A percentile compares a stretch with the other conserved stretches of the same genome.
These are phyloP conservation scores for Daphne laureola DNA, from an alignment of 441 rosid species.

Conservation along the genomic window DNA sequence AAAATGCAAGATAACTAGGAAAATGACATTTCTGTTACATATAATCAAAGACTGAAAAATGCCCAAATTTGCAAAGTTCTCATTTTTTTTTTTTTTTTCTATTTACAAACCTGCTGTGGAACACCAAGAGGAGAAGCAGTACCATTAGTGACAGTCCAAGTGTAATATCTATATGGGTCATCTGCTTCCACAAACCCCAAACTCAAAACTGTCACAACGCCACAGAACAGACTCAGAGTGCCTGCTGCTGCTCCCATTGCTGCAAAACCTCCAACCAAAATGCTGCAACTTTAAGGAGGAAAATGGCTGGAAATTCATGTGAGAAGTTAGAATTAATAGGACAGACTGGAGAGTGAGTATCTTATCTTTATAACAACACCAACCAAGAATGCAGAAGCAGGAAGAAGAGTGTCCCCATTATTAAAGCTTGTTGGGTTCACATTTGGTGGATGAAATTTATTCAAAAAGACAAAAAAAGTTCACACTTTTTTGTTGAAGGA, in stretches of 20 bases:
- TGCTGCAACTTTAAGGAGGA: conserved; percentile 13
- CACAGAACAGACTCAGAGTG: conserved; percentile 27
- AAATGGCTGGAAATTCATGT: background rate
- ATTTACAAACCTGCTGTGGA: conserved; percentile 54
- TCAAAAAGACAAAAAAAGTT: background rate
- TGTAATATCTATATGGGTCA: conserved; percentile 56
- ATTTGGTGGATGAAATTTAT: background rate
- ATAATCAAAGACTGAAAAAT: background rate
- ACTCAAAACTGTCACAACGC: conserved; percentile 40
- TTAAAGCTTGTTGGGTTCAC: background rate
- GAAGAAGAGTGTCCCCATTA: background rate
- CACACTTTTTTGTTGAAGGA: background rate
- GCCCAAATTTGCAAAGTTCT: background rate
- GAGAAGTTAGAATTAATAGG: background rate
- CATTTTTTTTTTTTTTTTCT: background rate
- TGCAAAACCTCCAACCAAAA: conserved; percentile 11
- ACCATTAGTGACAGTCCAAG: conserved; percentile 76
- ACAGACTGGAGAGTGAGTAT: background rate
- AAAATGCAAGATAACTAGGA: background rate
- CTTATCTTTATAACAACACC: conserved; percentile 16
- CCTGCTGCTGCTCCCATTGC: conserved; percentile 27
- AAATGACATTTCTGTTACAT: background rate
- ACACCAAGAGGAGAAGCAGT: conserved; percentile 56
- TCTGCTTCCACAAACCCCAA: conserved; percentile 43
- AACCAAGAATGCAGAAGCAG: conserved; percentile 12